Evolutionary conservation across 331 rosid genomes (phyloP).

Genomic region (Telfairia occidentalis): DNA sequence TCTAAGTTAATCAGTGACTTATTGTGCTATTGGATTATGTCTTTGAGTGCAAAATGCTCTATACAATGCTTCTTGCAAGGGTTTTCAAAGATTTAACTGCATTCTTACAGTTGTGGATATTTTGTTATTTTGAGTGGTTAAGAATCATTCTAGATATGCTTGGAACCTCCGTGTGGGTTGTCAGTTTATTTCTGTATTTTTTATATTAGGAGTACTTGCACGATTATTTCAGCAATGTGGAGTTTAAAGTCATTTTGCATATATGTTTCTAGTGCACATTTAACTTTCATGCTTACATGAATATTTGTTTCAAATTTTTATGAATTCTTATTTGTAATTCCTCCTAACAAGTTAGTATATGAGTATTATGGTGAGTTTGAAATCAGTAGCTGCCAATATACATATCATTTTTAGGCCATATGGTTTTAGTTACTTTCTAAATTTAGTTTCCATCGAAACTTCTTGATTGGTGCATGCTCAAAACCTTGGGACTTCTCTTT

Average conservation of each 20-base stretch:
- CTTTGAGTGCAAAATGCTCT: background rate
- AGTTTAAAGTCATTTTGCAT: background rate
- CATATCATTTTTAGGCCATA: slow-evolving; percentile 4
- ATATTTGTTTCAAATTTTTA: background rate
- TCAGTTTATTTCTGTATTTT: background rate
- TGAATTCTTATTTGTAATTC: background rate
- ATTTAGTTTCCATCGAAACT: slow-evolving; percentile 1
- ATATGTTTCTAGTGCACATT: background rate
- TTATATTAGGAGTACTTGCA: background rate
- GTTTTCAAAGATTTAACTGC: background rate
- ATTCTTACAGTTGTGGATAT: background rate
- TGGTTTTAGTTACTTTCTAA: slow-evolving; percentile 13
- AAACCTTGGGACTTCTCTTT: slow-evolving; percentile 8
- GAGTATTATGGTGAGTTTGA: background rate
- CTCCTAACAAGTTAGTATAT: background rate
- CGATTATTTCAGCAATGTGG: background rate
- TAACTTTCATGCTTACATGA: background rate
- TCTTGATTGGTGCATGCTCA: slow-evolving; percentile 18
- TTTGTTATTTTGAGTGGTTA: no score
- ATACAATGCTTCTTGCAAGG: background rate
- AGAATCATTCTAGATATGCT: background rate
- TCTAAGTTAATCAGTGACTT: no score
- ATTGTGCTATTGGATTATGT: background rate
- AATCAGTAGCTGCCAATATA: background rate
- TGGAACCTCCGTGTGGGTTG: background rate